Conservation (phyloP, 2,329 filamentous ascomycete genomes). For the Calonectria leucothoes region DNA sequence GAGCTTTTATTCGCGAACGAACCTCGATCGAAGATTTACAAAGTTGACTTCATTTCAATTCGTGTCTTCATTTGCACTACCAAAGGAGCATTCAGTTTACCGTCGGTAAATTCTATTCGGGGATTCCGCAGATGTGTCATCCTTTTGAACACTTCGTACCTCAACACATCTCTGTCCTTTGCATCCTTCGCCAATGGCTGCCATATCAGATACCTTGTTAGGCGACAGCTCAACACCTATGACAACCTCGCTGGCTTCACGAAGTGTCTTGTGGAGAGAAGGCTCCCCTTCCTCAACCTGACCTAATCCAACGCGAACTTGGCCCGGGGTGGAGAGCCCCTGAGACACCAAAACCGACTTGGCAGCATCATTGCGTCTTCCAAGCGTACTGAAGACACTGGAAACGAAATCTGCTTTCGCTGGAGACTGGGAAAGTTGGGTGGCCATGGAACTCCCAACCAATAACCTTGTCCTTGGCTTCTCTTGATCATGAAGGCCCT, state of each 20-base stretch:
- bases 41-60: neutral
- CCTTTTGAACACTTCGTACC: neutral
- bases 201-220: neutral
- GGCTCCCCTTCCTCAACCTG: neutral
- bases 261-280: neutral
- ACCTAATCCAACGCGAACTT: neutral
- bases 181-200: no score
- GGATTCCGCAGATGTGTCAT: accelerated
- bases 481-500: neutral
- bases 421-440: neutral
- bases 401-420: neutral
- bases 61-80: no score
- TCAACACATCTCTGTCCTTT: neutral
- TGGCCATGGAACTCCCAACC: neutral
- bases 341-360: neutral
- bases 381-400: neutral
- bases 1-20: neutral
- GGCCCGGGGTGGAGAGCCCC: neutral
- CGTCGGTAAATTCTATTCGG: neutral
- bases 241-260: neutral
- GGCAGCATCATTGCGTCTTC: neutral
- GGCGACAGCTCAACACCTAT: neutral
- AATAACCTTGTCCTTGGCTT: accelerated
- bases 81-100: no score
- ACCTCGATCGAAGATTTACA: neutral